Evolutionary conservation across 768 basidiomycete species (phyloP).

Genomic region (Ramaria rubella): DNA sequence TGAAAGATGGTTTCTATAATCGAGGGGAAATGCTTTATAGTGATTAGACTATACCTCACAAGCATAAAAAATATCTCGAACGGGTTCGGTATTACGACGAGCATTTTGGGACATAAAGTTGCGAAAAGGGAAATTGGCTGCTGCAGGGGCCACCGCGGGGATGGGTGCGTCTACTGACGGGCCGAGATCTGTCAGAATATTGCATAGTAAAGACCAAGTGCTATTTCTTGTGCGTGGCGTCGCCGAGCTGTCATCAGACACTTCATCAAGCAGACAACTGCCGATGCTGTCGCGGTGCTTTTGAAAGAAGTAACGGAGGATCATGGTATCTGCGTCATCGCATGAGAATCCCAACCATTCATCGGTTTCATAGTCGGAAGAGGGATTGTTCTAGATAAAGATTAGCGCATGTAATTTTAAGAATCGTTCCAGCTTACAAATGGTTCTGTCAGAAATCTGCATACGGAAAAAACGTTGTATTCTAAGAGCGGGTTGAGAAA

Average conservation of each 20-base stretch:
- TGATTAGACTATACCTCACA: background rate
- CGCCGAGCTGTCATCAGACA: constrained; percentile 22
- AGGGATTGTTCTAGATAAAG: background rate
- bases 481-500: constrained; percentile 68
- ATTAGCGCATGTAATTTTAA: background rate
- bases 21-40: constrained; percentile 22
- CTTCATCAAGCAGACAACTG: constrained; percentile 66
- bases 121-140: constrained; percentile 56
- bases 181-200: constrained; percentile 72
- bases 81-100: constrained; percentile 50
- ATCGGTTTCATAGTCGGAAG: constrained; percentile 32
- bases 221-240: constrained; percentile 59
- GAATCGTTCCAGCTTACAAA: constrained; percentile 40
- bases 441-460: constrained; percentile 68
- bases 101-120: constrained; percentile 61
- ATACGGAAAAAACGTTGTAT: constrained; percentile 64
- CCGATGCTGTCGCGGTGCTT: constrained; percentile 84
- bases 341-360: constrained; percentile 65
- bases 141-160: constrained; percentile 40
- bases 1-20: background rate
- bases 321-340: constrained; percentile 78
- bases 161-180: constrained; percentile 60
- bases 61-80: constrained; percentile 51
- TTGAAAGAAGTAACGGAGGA: constrained; percentile 77
- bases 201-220: constrained; percentile 79